Percentiles rank a stretch among this genome's conserved stretches.
Conservation (phyloP, 2,329 filamentous ascomycete genomes). For the Diaporthe capsici region DNA sequence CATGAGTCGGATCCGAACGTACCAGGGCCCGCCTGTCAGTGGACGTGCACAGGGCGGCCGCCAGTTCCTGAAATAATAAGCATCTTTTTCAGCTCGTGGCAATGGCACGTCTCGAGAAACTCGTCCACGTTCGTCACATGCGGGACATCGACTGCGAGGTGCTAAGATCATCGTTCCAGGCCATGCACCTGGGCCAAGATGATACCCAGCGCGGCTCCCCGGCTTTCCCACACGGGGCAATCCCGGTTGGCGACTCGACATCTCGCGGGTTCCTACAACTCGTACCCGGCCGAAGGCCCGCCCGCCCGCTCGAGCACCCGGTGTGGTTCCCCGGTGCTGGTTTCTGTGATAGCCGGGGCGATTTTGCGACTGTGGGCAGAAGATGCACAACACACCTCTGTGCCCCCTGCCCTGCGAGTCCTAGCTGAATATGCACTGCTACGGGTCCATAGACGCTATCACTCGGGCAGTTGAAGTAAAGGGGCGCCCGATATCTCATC, state of each 20-base stretch:
- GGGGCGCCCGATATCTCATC: not conserved
- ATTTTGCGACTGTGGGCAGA: not conserved
- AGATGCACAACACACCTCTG: not conserved
- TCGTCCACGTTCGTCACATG: not conserved
- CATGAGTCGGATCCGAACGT: slow-evolving; percentile 18
- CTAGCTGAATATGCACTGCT: not conserved
- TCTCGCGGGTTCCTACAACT: not conserved
- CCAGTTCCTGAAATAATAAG: slow-evolving; percentile 9
- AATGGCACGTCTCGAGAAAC: slow-evolving; percentile 12
- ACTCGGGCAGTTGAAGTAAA: not conserved
- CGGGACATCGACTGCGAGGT: not conserved
- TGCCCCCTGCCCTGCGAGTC: not conserved
- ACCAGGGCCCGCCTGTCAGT: not conserved
- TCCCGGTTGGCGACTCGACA: not conserved
- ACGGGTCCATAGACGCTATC: not conserved
- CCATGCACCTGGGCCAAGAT: slow-evolving; percentile 3
- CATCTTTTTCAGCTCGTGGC: slow-evolving; percentile 24
- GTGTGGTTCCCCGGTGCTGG: not conserved
- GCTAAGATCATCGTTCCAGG: slow-evolving; percentile 12
- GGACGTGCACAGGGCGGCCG: not conserved
- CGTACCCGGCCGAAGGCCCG: slow-evolving; percentile 16
- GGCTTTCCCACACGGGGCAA: slow-evolving; percentile 10
- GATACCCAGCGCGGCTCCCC: slow-evolving; percentile 18
- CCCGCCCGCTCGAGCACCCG: slow-evolving; percentile 2
- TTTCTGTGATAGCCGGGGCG: not conserved